Conservation (phyloP, 2,329 filamentous ascomycete species). For the Fusarium bulbicola region DNA sequence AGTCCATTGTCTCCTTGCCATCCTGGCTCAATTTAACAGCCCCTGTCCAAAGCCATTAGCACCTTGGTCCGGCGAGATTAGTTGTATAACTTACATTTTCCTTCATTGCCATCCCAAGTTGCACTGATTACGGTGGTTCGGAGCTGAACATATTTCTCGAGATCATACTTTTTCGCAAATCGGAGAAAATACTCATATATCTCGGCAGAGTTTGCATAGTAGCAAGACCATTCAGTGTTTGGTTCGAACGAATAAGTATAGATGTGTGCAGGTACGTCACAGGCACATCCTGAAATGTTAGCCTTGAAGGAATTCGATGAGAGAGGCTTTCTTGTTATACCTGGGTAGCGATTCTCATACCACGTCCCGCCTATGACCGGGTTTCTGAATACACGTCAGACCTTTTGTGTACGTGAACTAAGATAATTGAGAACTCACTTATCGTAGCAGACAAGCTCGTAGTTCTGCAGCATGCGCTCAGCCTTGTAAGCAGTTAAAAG, state of each 20-base stretch:
- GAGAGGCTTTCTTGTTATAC: not conserved
- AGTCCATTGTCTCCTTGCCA: not conserved
- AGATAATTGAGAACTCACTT: not conserved
- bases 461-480: not conserved
- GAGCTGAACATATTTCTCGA: not conserved
- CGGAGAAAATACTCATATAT: not conserved
- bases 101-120: not conserved
- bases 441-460: not conserved
- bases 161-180: not conserved
- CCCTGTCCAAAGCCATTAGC: not conserved
- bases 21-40: not conserved
- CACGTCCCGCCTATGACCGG: not conserved
- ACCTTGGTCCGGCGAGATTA: too few species aligned
- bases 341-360: not conserved
- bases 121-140: not conserved
- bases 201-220: not conserved
- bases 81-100: not conserved
- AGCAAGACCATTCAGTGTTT: not conserved
- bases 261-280: not conserved
- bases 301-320: fast-evolving
- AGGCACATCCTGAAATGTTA: not conserved
- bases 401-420: too few species aligned
- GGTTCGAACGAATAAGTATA: not conserved
- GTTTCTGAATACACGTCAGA: not conserved
- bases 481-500: not conserved